Conservation (phyloP, 163 green algal genomes). For the Trebouxia gelatinosa region DNA sequence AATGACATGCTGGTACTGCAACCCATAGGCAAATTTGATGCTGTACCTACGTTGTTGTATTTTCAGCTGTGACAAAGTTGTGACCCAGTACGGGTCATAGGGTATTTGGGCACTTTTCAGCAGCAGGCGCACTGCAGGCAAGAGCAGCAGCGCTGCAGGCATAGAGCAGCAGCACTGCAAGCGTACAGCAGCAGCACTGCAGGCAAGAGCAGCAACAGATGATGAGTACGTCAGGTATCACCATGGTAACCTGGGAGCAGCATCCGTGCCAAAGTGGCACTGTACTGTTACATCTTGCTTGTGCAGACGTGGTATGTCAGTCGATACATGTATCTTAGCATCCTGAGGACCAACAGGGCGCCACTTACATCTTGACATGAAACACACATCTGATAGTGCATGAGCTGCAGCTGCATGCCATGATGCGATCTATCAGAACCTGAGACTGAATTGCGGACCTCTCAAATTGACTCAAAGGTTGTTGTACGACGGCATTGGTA, state of each 20-base stretch:
- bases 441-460: constrained; percentile 3
- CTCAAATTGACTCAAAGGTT: background rate
- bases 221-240: too few relatives aligned
- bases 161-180: too few relatives aligned
- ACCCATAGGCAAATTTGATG: background rate
- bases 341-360: too few relatives aligned
- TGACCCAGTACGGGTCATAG: constrained; percentile 43
- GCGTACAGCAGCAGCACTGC: too few relatives aligned
- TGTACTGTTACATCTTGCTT: too few relatives aligned
- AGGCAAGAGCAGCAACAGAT: too few relatives aligned
- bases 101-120: constrained; percentile 34
- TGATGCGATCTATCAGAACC: background rate
- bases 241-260: too few relatives aligned
- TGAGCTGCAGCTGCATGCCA: constrained; percentile 1
- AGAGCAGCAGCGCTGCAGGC: too few relatives aligned
- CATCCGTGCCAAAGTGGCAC: too few relatives aligned
- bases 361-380: constrained; percentile 3
- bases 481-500: constrained; percentile 4
- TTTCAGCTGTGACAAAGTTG: constrained; percentile 7
- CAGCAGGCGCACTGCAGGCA: constrained; percentile 43
- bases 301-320: too few relatives aligned
- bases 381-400: background rate
- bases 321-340: too few relatives aligned
- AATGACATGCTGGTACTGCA: background rate
- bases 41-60: constrained; percentile 22